Evolutionary conservation across 371 early-diverging fungal genomes (phyloP), one percentile per base, ranked within the genome.

Genomic region (Coemansia sp.): DNA sequence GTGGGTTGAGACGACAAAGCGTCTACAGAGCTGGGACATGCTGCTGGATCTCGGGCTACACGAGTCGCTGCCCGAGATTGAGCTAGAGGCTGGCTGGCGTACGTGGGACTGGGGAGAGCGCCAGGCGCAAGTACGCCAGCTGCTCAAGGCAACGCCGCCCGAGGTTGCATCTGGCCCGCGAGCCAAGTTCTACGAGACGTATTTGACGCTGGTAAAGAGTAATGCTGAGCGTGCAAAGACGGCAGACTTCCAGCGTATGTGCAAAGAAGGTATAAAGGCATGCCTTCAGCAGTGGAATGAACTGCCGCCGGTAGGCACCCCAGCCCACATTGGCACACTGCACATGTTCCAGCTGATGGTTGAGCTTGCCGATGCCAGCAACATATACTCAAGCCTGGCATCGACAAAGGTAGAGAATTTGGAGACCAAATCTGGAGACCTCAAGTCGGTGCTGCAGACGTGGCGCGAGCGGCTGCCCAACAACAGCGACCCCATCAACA

Each of bases 401-500:
- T 83, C 79, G 33, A 94, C 96, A 12, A 90, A 86, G 25, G 88
- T 88, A 1, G 67, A 84, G 39, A 97, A 94, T 65, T 83, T 95
- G 18, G 96, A 97, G 37, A 80, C 81, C 60, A 89, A 90, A 68
- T 89, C 93, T 4, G 88, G 87, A 42, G 97, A 99, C 57, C 80
- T 99, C 23, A 94, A 96, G 69, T 90, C 90, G 37, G 87, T 93
- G 12, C 78, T 99, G 16, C 87, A 89, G 59, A 95, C 96, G 1
- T 99, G 99, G 99, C 86, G 99, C 61, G 99, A 99, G 65, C 87
- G 99, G 26, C 79, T 99, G 52, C 99, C 99, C 7, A 97, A 95
- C 72, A 84, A 86, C 59, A 97, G 95, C 93, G 99, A 99, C 66
- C 94, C 96, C 74, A 96, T 99, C 72, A 91, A 93, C 59, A 84